These are phyloP conservation scores for Glaciozyma antarctica DNA, from an alignment of 768 basidiomycete species.

Conservation along the genomic window DNA sequence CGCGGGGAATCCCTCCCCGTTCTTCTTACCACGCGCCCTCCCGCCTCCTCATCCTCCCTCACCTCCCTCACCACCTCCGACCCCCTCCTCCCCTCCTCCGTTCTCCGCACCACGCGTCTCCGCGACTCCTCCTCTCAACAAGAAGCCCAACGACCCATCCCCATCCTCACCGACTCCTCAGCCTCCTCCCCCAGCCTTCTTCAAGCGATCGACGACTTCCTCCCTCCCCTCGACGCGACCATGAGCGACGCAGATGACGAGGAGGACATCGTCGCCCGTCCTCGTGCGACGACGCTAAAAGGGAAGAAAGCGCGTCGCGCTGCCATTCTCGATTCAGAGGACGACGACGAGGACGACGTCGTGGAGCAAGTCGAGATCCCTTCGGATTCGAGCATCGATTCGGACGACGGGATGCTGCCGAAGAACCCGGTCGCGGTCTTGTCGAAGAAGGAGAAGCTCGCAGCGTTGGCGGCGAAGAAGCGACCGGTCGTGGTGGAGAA, in stretches of 20 bases:
- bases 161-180: not conserved
- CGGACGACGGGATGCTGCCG: not conserved
- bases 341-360: slow-evolving; percentile 14
- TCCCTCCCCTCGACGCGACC: not conserved
- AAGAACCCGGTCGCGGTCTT: not conserved
- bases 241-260: slow-evolving; percentile 2
- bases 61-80: too few species aligned
- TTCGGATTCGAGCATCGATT: too few species aligned
- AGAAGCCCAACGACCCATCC: not conserved
- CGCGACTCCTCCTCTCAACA: not conserved
- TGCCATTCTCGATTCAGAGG: slow-evolving; percentile 14
- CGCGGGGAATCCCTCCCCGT: not conserved
- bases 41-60: not conserved
- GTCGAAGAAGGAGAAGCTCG: slow-evolving; percentile 1
- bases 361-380: not conserved
- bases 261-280: not conserved
- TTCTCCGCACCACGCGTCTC: not conserved
- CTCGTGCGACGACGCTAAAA: not conserved
- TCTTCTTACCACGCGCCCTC: not conserved
- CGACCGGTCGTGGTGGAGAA: not conserved
- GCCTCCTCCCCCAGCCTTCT: not conserved
- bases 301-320: not conserved
- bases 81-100: not conserved
- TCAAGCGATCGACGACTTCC: not conserved
- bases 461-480: slow-evolving; percentile 2